phyloP scores from a whole-genome alignment of 768 basidiomycete genomes.

The Tricholoma flavovirens region DNA sequence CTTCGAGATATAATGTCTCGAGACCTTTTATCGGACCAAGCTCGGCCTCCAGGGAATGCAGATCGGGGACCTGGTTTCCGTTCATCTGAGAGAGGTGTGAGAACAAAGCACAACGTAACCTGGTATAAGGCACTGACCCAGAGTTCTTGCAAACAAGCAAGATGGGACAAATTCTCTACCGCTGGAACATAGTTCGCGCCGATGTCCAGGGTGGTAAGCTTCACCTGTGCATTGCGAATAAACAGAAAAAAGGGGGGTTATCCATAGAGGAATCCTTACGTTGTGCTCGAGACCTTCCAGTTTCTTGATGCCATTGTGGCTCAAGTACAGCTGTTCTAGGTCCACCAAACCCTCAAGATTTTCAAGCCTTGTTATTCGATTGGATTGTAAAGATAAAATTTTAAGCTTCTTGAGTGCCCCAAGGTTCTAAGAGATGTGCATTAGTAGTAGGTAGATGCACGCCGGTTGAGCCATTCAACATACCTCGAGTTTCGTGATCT shows the following conservation, averaged over 20 bases:
- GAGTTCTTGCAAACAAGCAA: slow-evolving; percentile 78
- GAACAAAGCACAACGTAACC: background rate
- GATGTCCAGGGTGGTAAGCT: slow-evolving; percentile 82
- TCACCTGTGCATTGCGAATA: slow-evolving; percentile 31
- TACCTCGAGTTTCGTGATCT: slow-evolving; percentile 84
- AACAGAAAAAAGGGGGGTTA: background rate
- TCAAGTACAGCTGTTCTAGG: slow-evolving; percentile 88
- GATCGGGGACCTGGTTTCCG: slow-evolving; percentile 74
- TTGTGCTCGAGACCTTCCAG: slow-evolving; percentile 85
- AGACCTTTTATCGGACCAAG: slow-evolving; percentile 56
- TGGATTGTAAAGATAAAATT: slow-evolving; percentile 90
- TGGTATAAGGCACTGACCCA: slow-evolving; percentile 60
- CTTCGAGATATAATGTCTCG: slow-evolving; percentile 90
- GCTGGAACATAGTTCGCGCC: slow-evolving; percentile 77
- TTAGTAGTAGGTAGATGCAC: background rate
- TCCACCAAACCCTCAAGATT: slow-evolving; percentile 64
- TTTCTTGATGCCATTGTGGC: slow-evolving; percentile 83
- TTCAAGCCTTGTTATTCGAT: slow-evolving; percentile 86
- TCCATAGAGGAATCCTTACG: slow-evolving; percentile 34
- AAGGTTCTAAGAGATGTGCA: slow-evolving; percentile 52
- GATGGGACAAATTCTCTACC: slow-evolving; percentile 79
- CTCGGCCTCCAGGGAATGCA: slow-evolving; percentile 63
- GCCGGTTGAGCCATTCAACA: background rate
- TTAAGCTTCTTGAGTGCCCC: slow-evolving; percentile 63
- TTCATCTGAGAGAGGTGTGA: slow-evolving; percentile 53